Conservation (phyloP, 805 yeast genomes). For the Pichia ethanolica region DNA sequence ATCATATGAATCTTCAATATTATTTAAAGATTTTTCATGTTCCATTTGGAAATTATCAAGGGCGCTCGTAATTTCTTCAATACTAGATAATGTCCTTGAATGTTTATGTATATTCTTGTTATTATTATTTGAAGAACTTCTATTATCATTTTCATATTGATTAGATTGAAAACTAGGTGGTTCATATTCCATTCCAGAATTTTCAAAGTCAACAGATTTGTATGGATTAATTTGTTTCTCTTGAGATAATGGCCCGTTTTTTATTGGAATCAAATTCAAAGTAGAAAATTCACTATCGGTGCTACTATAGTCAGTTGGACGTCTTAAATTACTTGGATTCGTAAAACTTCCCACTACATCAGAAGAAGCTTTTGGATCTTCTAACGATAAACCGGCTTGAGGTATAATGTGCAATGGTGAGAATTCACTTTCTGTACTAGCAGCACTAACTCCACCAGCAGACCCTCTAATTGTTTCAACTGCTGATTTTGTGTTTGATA, state of each 20-base stretch:
- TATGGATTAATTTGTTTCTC: not conserved
- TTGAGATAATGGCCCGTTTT: not conserved
- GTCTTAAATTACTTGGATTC: no score
- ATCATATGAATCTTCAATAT: not conserved
- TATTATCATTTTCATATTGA: not conserved
- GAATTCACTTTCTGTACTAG: conserved; percentile 1
- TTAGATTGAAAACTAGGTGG: conserved; percentile 2
- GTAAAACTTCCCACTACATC: no score
- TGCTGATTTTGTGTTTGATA: not conserved
- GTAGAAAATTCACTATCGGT: conserved; percentile 6
- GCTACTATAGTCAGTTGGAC: not conserved
- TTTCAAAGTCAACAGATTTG: not conserved
- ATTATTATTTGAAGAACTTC: not conserved
- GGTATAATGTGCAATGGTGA: conserved; percentile 5
- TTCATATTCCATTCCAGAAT: conserved; percentile 1
- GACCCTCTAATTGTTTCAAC: not conserved
- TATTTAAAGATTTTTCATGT: conserved; percentile 5
- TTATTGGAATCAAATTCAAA: not conserved
- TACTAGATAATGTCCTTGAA: conserved; percentile 14
- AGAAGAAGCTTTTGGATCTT: no score
- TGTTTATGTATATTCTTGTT: conserved; percentile 8
- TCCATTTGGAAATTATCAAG: conserved; percentile 9
- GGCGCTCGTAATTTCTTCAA: conserved; percentile 14
- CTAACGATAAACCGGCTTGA: no score
- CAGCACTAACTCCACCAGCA: not conserved